Evolutionary conservation across 2,329 filamentous ascomycete species (phyloP).

Genomic region (Stenocarpella maydis): DNA sequence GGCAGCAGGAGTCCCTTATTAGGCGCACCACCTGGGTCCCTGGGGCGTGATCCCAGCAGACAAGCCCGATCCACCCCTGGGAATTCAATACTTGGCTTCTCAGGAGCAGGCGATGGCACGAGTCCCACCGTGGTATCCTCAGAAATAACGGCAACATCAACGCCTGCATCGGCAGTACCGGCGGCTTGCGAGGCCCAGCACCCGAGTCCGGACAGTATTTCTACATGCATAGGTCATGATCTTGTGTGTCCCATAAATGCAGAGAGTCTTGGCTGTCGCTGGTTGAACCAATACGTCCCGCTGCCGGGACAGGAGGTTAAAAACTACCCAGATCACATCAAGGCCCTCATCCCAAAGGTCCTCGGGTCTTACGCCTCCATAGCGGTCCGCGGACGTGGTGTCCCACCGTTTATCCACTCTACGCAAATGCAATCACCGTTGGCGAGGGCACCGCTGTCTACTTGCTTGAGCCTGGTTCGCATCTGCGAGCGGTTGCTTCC

Average conservation of each 20-base stretch:
- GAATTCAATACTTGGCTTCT: neutral
- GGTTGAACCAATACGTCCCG: slow-evolving; percentile 57
- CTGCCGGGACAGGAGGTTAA: slow-evolving; percentile 53
- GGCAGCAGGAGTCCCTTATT: neutral
- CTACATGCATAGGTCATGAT: slow-evolving; percentile 38
- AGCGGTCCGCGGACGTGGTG: slow-evolving; percentile 46
- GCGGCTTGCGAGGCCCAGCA: neutral
- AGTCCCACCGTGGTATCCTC: neutral
- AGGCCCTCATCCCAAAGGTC: slow-evolving; percentile 50
- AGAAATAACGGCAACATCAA: neutral
- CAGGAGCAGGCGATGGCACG: neutral
- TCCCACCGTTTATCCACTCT: slow-evolving; percentile 55
- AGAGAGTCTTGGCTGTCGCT: slow-evolving; percentile 57
- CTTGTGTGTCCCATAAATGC: slow-evolving; percentile 56
- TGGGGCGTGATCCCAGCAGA: neutral
- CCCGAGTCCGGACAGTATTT: neutral
- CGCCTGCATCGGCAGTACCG: neutral
- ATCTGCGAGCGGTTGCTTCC: slow-evolving; percentile 49
- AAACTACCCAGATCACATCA: slow-evolving; percentile 48
- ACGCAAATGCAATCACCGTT: slow-evolving; percentile 44
- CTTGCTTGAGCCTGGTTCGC: slow-evolving; percentile 51
- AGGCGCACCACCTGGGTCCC: neutral
- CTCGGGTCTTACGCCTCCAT: slow-evolving; percentile 54
- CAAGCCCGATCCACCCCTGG: neutral
- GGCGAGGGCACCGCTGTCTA: slow-evolving; percentile 45